A percentile compares a stretch with the other conserved stretches of the same genome.
phyloP scores from a whole-genome alignment of 179 eudicot genomes.

The Pouteria campechiana region DNA sequence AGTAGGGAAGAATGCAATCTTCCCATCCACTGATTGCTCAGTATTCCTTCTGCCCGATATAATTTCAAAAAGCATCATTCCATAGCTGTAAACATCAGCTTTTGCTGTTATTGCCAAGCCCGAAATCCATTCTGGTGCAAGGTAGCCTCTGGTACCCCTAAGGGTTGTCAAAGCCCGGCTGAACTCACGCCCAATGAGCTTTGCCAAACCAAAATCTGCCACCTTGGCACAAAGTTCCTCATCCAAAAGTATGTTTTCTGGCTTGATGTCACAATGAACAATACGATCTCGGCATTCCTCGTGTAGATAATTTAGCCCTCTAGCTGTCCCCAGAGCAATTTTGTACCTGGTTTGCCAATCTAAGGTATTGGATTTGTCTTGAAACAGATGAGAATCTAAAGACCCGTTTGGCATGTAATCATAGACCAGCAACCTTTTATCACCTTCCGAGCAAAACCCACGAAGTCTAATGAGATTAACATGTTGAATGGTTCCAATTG shows the following conservation, averaged over 20 bases:
- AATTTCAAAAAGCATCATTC: conserved; percentile 58
- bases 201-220: conserved; percentile 65
- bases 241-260: conserved; percentile 56
- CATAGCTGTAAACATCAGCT: conserved; percentile 60
- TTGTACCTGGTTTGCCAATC: conserved; percentile 45
- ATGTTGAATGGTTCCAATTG: conserved; percentile 60
- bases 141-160: conserved; percentile 68
- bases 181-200: conserved; percentile 60
- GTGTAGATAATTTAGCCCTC: conserved; percentile 53
- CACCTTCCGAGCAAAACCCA: conserved; percentile 54
- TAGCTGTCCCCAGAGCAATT: conserved; percentile 47
- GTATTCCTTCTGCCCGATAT: conserved; percentile 44
- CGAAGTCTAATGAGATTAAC: conserved; percentile 55
- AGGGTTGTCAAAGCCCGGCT: conserved; percentile 59
- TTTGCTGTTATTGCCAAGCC: conserved; percentile 51
- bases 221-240: conserved; percentile 43
- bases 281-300: conserved; percentile 63
- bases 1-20: conserved; percentile 30
- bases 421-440: conserved; percentile 39
- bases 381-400: conserved; percentile 41
- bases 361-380: conserved; percentile 6
- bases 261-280: conserved; percentile 70
- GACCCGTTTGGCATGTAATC: conserved; percentile 61
- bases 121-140: conserved; percentile 72
- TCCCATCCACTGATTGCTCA: conserved; percentile 25